phyloP scores from a whole-genome alignment of 179 eudicot species.

The Beta corolliflora region DNA sequence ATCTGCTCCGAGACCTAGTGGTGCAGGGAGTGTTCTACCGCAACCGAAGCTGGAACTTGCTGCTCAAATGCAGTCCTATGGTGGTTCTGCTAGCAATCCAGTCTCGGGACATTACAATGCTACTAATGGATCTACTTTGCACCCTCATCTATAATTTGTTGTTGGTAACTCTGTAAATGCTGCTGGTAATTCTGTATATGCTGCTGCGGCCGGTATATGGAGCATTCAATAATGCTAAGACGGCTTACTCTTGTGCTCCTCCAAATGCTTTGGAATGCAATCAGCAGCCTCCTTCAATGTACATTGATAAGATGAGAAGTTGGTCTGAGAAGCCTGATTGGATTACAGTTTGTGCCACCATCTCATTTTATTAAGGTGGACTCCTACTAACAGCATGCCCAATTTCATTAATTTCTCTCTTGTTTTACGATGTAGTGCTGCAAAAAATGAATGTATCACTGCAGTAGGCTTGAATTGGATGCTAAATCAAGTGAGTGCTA shows the following conservation, averaged over 20 bases:
- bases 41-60: constrained; percentile 39
- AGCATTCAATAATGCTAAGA: constrained; percentile 20
- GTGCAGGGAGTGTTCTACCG: constrained; percentile 33
- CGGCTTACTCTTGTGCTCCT: constrained; percentile 42
- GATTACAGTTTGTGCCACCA: constrained; percentile 71
- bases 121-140: constrained; percentile 33
- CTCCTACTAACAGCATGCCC: constrained; percentile 88
- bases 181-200: no score
- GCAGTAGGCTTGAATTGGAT: no score
- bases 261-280: constrained; percentile 36
- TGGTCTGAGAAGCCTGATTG: constrained; percentile 93
- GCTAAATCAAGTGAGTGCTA: no score
- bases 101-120: constrained; percentile 41
- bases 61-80: constrained; percentile 43
- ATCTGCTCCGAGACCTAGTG: constrained; percentile 36
- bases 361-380: constrained; percentile 66
- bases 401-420: not conserved
- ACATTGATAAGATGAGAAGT: constrained; percentile 74
- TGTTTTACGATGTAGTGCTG: no score
- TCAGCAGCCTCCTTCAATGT: constrained; percentile 70
- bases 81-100: constrained; percentile 39
- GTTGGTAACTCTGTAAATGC: constrained; percentile 31
- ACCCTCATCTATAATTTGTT: constrained; percentile 36
- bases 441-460: no score
- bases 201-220: constrained; percentile 25